A percentile compares a stretch with the other conserved stretches of the same genome.
Conservation (phyloP, 2,329 filamentous ascomycete genomes). For the Parasarocladium wereldwijsianum region DNA sequence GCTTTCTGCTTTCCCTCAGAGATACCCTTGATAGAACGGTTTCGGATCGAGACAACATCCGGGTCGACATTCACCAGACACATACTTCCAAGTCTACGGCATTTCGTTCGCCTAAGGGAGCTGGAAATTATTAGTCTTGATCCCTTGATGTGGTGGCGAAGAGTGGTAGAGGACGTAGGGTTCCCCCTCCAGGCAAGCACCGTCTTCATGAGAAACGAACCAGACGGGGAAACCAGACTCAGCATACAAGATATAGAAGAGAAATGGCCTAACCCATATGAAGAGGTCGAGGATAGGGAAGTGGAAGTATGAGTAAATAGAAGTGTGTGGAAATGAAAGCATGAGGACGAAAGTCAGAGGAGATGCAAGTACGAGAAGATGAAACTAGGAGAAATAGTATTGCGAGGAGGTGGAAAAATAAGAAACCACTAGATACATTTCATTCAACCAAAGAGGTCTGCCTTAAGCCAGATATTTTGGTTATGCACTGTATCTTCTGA, state of each 20-base stretch:
- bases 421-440: no score
- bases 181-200: conserved; percentile 1
- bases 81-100: background rate
- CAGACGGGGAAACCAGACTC: background rate
- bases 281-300: background rate
- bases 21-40: conserved; percentile 2
- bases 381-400: no score
- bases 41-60: conserved; percentile 3
- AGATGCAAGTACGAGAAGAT: no score
- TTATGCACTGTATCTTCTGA: no score
- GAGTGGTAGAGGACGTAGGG: background rate
- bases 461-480: no score
- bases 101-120: conserved; percentile 2
- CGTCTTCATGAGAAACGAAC: conserved; percentile 1
- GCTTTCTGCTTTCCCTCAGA: background rate
- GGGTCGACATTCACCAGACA: conserved; percentile 3
- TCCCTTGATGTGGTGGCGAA: background rate
- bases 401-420: no score
- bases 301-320: no score
- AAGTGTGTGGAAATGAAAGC: no score
- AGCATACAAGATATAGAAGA: background rate
- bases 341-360: no score
- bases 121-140: conserved; percentile 3
- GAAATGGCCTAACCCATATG: background rate
- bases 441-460: no score